Evolutionary conservation across 257 asterid species (phyloP).

Genomic region (Solanum acaule): DNA sequence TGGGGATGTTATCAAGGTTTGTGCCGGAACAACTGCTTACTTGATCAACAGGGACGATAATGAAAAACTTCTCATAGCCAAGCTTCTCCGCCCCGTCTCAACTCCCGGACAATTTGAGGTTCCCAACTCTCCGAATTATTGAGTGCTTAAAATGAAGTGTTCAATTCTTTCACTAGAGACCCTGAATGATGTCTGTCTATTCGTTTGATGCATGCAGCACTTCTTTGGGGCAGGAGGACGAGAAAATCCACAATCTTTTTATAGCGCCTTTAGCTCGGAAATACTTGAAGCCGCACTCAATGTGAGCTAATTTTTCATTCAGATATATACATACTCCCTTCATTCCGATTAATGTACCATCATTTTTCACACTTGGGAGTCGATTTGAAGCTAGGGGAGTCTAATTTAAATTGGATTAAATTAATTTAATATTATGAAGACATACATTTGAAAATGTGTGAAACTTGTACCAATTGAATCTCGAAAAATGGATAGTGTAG

Average conservation of each 20-base stretch:
- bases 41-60: slow-evolving; percentile 40
- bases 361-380: no score
- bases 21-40: slow-evolving; percentile 44
- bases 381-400: no score
- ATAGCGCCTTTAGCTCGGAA: slow-evolving; percentile 43
- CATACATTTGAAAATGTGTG: no score
- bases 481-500: no score
- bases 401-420: no score
- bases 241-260: slow-evolving; percentile 38
- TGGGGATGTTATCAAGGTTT: slow-evolving; percentile 49
- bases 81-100: slow-evolving; percentile 39
- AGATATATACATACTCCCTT: background rate
- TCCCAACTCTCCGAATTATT: background rate
- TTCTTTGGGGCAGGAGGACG: slow-evolving; percentile 53
- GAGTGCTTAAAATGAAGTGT: no score
- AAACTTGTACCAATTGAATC: no score
- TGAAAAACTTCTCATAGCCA: slow-evolving; percentile 28
- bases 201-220: slow-evolving; percentile 10
- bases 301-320: slow-evolving; percentile 5
- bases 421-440: no score
- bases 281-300: slow-evolving; percentile 60
- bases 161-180: background rate
- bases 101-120: slow-evolving; percentile 57
- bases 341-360: background rate
- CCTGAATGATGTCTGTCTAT: background rate